A percentile compares a stretch with the other conserved stretches of the same genome.
These are phyloP conservation scores for Aurantiochytrium sp. DNA, from an alignment of 108 stramenopile species.

Conservation along the genomic window DNA sequence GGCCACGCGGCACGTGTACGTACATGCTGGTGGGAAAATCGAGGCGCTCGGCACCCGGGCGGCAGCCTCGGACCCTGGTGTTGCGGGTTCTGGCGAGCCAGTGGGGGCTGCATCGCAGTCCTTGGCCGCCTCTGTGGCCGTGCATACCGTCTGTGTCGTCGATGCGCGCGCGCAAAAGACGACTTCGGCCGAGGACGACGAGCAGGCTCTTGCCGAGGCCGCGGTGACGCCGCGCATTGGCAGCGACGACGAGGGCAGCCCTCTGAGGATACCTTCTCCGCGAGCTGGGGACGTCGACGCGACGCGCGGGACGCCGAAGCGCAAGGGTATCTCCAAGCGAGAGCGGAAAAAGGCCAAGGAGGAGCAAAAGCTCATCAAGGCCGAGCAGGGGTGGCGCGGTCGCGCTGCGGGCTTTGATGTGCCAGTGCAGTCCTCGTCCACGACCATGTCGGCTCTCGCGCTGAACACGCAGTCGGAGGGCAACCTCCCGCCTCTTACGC, in stretches of 20 bases:
- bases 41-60: slow-evolving; percentile 69
- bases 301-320: not conserved
- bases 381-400: slow-evolving; percentile 37
- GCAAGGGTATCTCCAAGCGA: not conserved
- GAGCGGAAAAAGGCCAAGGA: not conserved
- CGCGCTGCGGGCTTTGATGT: slow-evolving; percentile 37
- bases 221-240: not conserved
- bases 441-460: not conserved
- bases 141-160: slow-evolving; percentile 71
- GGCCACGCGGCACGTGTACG: slow-evolving; percentile 70
- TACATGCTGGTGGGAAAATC: slow-evolving; percentile 77
- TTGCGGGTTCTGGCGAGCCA: no score
- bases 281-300: not conserved
- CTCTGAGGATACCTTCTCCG: not conserved
- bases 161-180: slow-evolving; percentile 64
- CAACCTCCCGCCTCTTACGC: not conserved
- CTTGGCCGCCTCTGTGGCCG: slow-evolving; percentile 42
- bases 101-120: not conserved
- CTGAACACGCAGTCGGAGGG: not conserved
- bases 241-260: not conserved
- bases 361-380: not conserved
- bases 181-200: not conserved
- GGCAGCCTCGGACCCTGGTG: not conserved
- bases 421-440: not conserved
- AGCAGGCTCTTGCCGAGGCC: not conserved